Evolutionary conservation across 139 green algal genomes (phyloP).

Genomic region (Chlamydomonas eustigma): DNA sequence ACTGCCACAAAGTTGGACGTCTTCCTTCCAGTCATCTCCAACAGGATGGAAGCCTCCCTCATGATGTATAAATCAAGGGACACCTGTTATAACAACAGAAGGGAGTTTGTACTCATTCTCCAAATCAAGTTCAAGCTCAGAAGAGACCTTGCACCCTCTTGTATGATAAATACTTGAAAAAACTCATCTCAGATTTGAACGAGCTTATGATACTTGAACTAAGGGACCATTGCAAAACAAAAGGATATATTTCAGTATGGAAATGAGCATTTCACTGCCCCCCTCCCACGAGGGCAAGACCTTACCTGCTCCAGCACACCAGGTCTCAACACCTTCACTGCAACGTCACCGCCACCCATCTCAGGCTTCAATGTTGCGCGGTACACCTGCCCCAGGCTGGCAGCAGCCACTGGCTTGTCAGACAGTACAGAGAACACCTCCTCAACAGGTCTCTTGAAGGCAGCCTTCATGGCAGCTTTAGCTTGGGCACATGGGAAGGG

Average conservation of each 20-base stretch:
- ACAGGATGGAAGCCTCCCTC: conserved; percentile 34
- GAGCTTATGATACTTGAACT: too few species aligned
- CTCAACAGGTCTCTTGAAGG: conserved; percentile 35
- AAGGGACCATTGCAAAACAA: too few species aligned
- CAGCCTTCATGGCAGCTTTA: conserved; percentile 14
- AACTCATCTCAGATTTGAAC: too few species aligned
- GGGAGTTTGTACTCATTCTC: too few species aligned
- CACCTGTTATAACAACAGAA: conserved; percentile 27
- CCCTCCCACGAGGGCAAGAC: too few species aligned
- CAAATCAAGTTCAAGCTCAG: too few species aligned
- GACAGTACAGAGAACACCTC: conserved; percentile 57
- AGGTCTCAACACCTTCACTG: conserved; percentile 85
- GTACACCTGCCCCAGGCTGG: conserved; percentile 82
- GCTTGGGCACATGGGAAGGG: conserved; percentile 38
- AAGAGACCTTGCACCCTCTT: too few species aligned
- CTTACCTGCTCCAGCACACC: conserved; percentile 50
- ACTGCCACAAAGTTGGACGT: conserved; percentile 61
- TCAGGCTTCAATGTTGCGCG: conserved; percentile 42
- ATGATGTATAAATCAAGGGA: conserved; percentile 81
- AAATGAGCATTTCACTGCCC: too few species aligned
- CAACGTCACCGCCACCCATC: conserved; percentile 67
- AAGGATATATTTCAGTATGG: too few species aligned
- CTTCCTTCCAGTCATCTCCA: conserved; percentile 10
- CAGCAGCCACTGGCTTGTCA: conserved; percentile 66
- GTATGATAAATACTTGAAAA: too few species aligned